Evolutionary conservation across 1,284 basidiomycete genomes (phyloP), one percentile per base, ranked within the genome.

Genomic region (Sporisorium graminicola): DNA sequence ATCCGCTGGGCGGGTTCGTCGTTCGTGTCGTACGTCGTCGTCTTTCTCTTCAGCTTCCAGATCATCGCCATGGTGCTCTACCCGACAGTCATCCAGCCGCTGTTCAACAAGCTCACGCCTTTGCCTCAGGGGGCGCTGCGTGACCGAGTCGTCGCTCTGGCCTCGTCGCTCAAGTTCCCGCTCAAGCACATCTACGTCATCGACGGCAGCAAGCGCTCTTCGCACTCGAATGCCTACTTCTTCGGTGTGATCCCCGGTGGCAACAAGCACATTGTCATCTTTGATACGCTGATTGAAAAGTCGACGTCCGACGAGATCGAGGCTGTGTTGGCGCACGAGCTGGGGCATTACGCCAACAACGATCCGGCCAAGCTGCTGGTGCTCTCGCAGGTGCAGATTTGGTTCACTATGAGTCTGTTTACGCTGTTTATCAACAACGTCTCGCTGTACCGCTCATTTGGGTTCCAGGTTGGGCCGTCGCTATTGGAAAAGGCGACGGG

Each of bases 21-120:
- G 9, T 84, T 84, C 50, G 83, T 84, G n/a, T 67, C 76, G 42
- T 84, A 83, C 58, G 78, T 81, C 31, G 81, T 80, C 49, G 70
- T 78, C 27, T 81, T 85, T 65, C 69, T 85, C 16, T 74, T 80
- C 53, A 86, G 88, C 10, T 93, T 97, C 88, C 94, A 95, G 86
- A 87, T 98, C 52, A 87, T 90, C 80, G 82, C 83, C 65, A 84
- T 83, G 63, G 80, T 86, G 14, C 77, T 83, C 37, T 83, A 84
- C 44, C 83, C 83, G 0, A 93, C 91, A 22, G 89, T 97, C 83
- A 97, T 98, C 78, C 94, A 96, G 82, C 95, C 96, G 0, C 88
- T 98, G 44, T 98, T 98, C 89, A 98, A 98, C 90, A 98, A 94
- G 86, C 90, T 98, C 37, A 94, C 94, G 1, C 94, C 94, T 1